Evolutionary conservation across 2,329 filamentous ascomycete species (phyloP).

Genomic region (Cladosporium sp.): DNA sequence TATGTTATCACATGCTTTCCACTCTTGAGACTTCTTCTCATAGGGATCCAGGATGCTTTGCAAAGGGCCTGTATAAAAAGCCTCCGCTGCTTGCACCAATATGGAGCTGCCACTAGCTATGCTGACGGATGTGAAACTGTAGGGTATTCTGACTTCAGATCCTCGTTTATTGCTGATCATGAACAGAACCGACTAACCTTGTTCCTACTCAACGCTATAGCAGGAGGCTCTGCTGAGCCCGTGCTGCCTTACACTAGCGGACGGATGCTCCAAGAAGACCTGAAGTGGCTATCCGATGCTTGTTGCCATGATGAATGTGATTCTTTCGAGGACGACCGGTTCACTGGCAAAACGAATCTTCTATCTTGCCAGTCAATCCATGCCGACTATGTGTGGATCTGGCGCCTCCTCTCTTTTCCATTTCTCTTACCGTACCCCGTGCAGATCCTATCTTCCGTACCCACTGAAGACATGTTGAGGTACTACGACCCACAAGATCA

Average conservation of each 20-base stretch:
- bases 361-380: neutral
- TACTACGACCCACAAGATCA: neutral
- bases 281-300: neutral
- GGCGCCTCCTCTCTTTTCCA: neutral
- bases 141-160: neutral
- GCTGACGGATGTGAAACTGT: neutral
- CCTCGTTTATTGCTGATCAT: neutral
- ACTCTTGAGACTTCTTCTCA: neutral
- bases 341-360: neutral
- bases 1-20: neutral
- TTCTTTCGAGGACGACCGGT: accelerated
- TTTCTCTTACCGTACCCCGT: no score
- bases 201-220: neutral
- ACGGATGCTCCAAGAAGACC: neutral
- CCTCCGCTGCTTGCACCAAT: neutral
- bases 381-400: neutral
- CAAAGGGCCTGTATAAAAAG: neutral
- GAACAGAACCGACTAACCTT: neutral
- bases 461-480: neutral
- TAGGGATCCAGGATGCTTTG: neutral
- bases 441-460: no score
- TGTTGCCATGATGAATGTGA: neutral
- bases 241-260: no score
- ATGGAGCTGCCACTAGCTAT: neutral
- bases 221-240: no score